Evolutionary conservation across 106 monocot species (phyloP).

Genomic region (Iris macrosiphon): DNA sequence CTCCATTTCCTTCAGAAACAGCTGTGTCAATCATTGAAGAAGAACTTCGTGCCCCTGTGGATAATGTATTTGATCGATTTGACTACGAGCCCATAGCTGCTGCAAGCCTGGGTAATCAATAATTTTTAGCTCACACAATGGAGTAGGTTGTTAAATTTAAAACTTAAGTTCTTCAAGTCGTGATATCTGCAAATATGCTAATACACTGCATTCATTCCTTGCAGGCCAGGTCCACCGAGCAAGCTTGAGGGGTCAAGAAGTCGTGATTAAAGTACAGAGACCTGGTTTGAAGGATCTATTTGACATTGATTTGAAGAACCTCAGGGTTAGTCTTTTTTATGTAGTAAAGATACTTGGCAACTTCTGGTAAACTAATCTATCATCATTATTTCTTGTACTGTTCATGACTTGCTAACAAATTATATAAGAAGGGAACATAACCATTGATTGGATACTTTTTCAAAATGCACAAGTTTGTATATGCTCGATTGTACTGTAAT

Average conservation of each 20-base stretch:
- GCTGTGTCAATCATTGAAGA: conserved; percentile 93
- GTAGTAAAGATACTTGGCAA: too few relatives aligned
- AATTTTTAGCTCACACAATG: background rate
- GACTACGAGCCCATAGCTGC: conserved; percentile 98
- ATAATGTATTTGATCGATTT: conserved; percentile 80
- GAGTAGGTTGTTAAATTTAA: background rate
- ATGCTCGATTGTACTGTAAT: too few relatives aligned
- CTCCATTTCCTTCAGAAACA: conserved; percentile 88
- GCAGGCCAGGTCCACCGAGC: conserved; percentile 99
- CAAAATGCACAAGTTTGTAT: too few relatives aligned
- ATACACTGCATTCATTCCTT: conserved; percentile 14
- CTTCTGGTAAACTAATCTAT: too few relatives aligned
- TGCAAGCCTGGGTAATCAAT: conserved; percentile 85
- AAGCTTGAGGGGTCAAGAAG: conserved; percentile 74
- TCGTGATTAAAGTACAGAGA: conserved; percentile 96
- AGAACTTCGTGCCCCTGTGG: conserved; percentile 69
- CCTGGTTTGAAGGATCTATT: conserved; percentile 95
- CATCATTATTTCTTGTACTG: too few relatives aligned
- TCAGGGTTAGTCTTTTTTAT: conserved; percentile 53
- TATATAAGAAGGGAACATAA: too few relatives aligned
- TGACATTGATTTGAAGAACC: conserved; percentile 97
- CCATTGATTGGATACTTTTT: too few relatives aligned
- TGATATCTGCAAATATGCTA: conserved; percentile 5
- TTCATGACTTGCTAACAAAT: too few relatives aligned
- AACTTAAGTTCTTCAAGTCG: background rate